phyloP scores from a whole-genome alignment of 2,329 filamentous ascomycete species.

The Epichloe sylvatica region DNA sequence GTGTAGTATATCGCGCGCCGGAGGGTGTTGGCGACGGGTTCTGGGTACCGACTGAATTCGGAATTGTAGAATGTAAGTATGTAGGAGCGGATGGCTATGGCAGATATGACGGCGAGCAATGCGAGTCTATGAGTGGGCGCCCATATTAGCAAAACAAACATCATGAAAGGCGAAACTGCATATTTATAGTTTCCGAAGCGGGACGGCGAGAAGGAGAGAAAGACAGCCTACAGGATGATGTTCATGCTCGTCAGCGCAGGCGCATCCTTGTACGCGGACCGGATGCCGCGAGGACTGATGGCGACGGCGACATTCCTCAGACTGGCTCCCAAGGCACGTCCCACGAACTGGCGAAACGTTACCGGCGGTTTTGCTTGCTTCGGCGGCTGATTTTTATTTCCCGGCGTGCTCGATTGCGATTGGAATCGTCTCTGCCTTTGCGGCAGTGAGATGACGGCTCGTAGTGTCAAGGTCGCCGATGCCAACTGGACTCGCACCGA shows the following conservation, averaged over 20 bases:
- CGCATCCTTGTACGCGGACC: slow-evolving; percentile 20
- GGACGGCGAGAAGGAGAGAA: background rate
- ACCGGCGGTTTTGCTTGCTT: slow-evolving; percentile 16
- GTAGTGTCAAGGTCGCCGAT: slow-evolving; percentile 15
- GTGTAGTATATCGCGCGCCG: slow-evolving; percentile 79
- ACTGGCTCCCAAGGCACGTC: slow-evolving; percentile 18
- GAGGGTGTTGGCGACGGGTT: slow-evolving; percentile 61
- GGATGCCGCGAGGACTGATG: slow-evolving; percentile 22
- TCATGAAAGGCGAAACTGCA: background rate
- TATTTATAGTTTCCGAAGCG: background rate
- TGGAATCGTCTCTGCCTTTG: slow-evolving; percentile 16
- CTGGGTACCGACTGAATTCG: slow-evolving; percentile 47
- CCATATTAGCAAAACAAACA: background rate
- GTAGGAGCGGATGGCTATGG: slow-evolving; percentile 27
- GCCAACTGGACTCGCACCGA: slow-evolving; percentile 19
- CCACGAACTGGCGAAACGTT: slow-evolving; percentile 18
- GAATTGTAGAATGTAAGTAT: slow-evolving; percentile 41
- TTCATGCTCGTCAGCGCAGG: slow-evolving; percentile 18
- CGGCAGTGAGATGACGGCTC: slow-evolving; percentile 17
- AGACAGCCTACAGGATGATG: slow-evolving; percentile 17
- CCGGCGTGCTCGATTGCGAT: slow-evolving; percentile 15
- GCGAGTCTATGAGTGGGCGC: slow-evolving; percentile 13
- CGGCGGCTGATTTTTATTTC: slow-evolving; percentile 4
- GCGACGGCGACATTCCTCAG: slow-evolving; percentile 21
- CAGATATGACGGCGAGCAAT: slow-evolving; percentile 16